Evolutionary conservation across 2,329 filamentous ascomycete species (phyloP).

Genomic region (Aspergillus neotritici): DNA sequence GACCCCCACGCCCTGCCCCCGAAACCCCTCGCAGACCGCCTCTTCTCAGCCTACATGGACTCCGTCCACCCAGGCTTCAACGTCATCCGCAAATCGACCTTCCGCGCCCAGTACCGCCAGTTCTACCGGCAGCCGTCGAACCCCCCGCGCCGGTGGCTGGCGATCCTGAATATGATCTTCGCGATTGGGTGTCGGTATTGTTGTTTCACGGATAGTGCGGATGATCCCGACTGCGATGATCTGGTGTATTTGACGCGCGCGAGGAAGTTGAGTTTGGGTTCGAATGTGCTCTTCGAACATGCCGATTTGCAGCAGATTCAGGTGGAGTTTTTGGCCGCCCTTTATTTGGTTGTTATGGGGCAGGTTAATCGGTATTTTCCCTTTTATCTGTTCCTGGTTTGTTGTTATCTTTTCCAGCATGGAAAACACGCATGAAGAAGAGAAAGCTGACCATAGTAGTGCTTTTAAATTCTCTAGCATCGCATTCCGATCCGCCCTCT

Average conservation of each 20-base stretch:
- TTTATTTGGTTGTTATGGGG: slow-evolving; percentile 37
- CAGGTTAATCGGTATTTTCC: slow-evolving; percentile 37
- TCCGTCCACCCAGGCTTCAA: slow-evolving; percentile 38
- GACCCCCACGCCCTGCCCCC: slow-evolving; percentile 35
- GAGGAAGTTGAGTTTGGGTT: slow-evolving; percentile 31
- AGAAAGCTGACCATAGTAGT: slow-evolving; percentile 14
- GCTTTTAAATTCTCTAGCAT: slow-evolving; percentile 38
- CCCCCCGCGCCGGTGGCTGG: slow-evolving; percentile 35
- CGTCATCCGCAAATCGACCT: slow-evolving; percentile 34
- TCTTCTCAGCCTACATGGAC: slow-evolving; percentile 36
- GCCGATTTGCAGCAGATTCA: slow-evolving; percentile 42
- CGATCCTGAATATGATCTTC: slow-evolving; percentile 44
- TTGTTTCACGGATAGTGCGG: slow-evolving; percentile 24
- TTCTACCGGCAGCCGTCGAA: slow-evolving; percentile 23
- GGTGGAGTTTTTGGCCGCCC: slow-evolving; percentile 33
- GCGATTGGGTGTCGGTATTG: slow-evolving; percentile 40
- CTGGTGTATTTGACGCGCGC: slow-evolving; percentile 38
- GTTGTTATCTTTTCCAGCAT: no score
- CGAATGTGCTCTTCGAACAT: slow-evolving; percentile 35
- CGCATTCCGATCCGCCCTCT: slow-evolving; percentile 36
- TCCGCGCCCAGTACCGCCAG: slow-evolving; percentile 34
- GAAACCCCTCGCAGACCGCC: slow-evolving; percentile 32
- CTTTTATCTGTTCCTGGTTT: no score
- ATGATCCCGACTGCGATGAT: slow-evolving; percentile 28
- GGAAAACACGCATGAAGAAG: no score